Evolutionary conservation across 2,329 filamentous ascomycete species (phyloP).

Genomic region (Neonectria ditissima): DNA sequence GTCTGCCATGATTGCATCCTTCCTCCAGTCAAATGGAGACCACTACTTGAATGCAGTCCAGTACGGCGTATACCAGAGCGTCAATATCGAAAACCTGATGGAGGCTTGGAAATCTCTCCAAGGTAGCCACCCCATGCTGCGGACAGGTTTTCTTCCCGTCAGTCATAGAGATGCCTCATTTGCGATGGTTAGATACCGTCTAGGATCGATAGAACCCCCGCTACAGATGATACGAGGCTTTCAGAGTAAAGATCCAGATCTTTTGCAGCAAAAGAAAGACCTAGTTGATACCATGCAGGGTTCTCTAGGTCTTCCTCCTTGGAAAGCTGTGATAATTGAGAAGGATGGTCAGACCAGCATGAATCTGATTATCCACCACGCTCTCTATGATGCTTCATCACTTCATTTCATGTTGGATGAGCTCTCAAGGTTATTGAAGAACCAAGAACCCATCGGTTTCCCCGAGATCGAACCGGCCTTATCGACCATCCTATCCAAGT

Average conservation of each 20-base stretch:
- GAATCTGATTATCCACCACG: slow-evolving; percentile 76
- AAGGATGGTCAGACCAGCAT: slow-evolving; percentile 44
- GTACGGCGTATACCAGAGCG: slow-evolving; percentile 58
- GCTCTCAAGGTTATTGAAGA: slow-evolving; percentile 55
- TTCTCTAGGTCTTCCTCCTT: slow-evolving; percentile 68
- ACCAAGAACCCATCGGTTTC: slow-evolving; percentile 26
- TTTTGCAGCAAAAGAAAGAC: slow-evolving; percentile 53
- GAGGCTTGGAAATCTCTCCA: slow-evolving; percentile 70
- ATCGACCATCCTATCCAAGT: slow-evolving; percentile 55
- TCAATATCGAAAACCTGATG: slow-evolving; percentile 57
- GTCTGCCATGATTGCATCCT: slow-evolving; percentile 82
- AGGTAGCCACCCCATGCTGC: slow-evolving; percentile 75
- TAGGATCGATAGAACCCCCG: slow-evolving; percentile 25
- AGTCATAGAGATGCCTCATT: slow-evolving; percentile 73
- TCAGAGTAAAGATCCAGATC: slow-evolving; percentile 40
- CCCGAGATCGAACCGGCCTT: slow-evolving; percentile 52
- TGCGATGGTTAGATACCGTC: slow-evolving; percentile 76
- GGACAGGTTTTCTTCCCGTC: slow-evolving; percentile 77
- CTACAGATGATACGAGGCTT: slow-evolving; percentile 18
- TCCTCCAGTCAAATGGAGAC: slow-evolving; percentile 72
- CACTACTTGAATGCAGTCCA: slow-evolving; percentile 82
- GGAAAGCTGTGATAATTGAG: slow-evolving; percentile 68
- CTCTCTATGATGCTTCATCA: slow-evolving; percentile 86
- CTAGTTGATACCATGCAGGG: slow-evolving; percentile 50
- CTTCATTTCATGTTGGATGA: slow-evolving; percentile 73